phyloP scores from a whole-genome alignment of 371 early-diverging fungal species.

The Apophysomyces variabilis region DNA sequence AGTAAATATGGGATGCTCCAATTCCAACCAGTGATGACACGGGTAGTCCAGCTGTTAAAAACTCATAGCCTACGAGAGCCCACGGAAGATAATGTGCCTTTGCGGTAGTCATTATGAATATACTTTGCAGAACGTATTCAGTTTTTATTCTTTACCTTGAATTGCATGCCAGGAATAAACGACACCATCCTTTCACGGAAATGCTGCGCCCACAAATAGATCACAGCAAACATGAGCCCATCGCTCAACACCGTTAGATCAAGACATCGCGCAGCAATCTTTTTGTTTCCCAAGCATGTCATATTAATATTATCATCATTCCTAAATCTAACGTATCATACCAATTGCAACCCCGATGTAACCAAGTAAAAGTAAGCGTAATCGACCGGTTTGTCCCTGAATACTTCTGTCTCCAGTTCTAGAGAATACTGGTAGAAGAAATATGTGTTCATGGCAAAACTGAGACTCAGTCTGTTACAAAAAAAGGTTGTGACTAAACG shows the following conservation, averaged over 20 bases:
- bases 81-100: conserved; percentile 77
- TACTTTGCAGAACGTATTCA: background rate
- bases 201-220: conserved; percentile 81
- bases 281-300: background rate
- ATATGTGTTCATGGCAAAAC: conserved; percentile 70
- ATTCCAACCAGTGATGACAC: conserved; percentile 42
- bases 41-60: conserved; percentile 28
- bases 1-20: conserved; percentile 58
- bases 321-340: conserved; percentile 6
- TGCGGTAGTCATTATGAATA: background rate
- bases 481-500: conserved; percentile 78
- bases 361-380: conserved; percentile 77
- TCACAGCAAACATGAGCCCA: conserved; percentile 66
- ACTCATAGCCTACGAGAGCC: conserved; percentile 65
- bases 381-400: conserved; percentile 76
- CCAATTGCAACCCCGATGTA: conserved; percentile 48
- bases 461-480: conserved; percentile 53
- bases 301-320: background rate
- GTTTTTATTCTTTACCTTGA: conserved; percentile 62
- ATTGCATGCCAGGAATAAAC: conserved; percentile 84
- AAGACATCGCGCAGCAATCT: conserved; percentile 33
- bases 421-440: conserved; percentile 76
- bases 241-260: conserved; percentile 37
- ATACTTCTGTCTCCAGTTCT: conserved; percentile 75
- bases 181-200: conserved; percentile 66